These are phyloP conservation scores for Botrytis byssoidea DNA, from an alignment of 2,329 filamentous ascomycete species.

Conservation along the genomic window DNA sequence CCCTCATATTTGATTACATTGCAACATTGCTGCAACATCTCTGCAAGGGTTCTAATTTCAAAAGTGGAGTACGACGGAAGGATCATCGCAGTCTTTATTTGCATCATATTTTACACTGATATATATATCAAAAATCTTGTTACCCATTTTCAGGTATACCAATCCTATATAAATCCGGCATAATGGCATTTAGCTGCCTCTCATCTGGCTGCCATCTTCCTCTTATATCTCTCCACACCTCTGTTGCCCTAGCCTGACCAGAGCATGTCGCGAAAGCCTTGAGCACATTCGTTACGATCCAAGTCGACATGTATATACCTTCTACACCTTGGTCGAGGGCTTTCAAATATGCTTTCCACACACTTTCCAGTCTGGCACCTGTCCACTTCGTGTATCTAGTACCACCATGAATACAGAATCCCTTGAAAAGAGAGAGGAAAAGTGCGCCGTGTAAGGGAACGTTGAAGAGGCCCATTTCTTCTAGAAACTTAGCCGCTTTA, in stretches of 20 bases:
- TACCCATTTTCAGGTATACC: constrained; percentile 13
- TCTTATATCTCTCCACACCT: constrained; percentile 38
- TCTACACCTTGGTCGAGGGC: constrained; percentile 48
- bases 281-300: constrained; percentile 61
- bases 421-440: constrained; percentile 79
- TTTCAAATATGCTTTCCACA: constrained; percentile 64
- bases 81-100: background rate
- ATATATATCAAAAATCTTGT: background rate
- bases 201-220: constrained; percentile 36
- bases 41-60: background rate
- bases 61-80: background rate
- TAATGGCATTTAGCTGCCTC: constrained; percentile 36
- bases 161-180: constrained; percentile 27
- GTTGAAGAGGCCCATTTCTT: constrained; percentile 72
- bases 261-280: constrained; percentile 58
- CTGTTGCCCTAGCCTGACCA: constrained; percentile 33
- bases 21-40: background rate
- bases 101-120: constrained; percentile 10
- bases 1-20: background rate
- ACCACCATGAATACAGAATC: constrained; percentile 73
- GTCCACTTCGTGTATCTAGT: constrained; percentile 69
- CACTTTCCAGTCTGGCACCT: constrained; percentile 60
- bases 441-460: constrained; percentile 72
- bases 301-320: constrained; percentile 55
- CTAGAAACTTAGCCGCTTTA: constrained; percentile 67